Evolutionary conservation across 2,329 filamentous ascomycete species (phyloP).

Genomic region (Fusarium pseudoanthophilum): DNA sequence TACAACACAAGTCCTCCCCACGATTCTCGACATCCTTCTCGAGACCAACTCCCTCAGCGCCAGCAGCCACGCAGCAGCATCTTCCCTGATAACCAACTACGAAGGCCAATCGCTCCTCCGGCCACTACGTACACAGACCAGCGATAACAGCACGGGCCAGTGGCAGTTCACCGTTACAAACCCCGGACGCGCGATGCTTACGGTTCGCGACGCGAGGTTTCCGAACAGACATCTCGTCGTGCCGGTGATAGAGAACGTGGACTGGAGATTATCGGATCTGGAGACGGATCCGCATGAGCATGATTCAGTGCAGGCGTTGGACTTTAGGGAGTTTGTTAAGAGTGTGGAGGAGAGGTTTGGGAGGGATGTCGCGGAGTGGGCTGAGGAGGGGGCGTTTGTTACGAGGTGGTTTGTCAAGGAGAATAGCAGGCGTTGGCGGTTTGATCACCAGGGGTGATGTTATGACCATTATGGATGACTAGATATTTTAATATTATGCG

Average conservation of each 20-base stretch:
- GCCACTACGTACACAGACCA: constrained; percentile 14
- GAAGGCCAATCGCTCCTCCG: constrained; percentile 50
- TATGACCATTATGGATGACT: constrained; percentile 9
- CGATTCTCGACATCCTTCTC: constrained; percentile 48
- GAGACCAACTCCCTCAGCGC: constrained; percentile 45
- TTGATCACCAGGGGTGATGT: constrained; percentile 32
- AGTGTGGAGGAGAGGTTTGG: constrained; percentile 42
- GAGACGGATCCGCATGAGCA: constrained; percentile 44
- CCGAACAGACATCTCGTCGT: constrained; percentile 46
- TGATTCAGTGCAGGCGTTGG: constrained; percentile 41
- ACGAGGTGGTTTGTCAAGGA: constrained; percentile 51
- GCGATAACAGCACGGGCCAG: constrained; percentile 37
- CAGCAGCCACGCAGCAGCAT: constrained; percentile 31
- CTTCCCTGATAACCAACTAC: constrained; percentile 45
- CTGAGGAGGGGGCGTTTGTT: constrained; percentile 48
- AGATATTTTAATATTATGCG: constrained; percentile 21
- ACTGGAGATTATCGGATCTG: constrained; percentile 48
- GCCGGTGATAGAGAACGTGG: constrained; percentile 48
- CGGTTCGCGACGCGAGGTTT: constrained; percentile 48
- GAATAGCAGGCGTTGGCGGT: constrained; percentile 50
- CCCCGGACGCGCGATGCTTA: constrained; percentile 49
- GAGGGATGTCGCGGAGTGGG: constrained; percentile 46
- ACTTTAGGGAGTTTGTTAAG: constrained; percentile 40
- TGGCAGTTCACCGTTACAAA: constrained; percentile 52
- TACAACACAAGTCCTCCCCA: constrained; percentile 47